Evolutionary conservation across 164 flowering plant genomes (phyloP).

Genomic region (Piper longum): DNA sequence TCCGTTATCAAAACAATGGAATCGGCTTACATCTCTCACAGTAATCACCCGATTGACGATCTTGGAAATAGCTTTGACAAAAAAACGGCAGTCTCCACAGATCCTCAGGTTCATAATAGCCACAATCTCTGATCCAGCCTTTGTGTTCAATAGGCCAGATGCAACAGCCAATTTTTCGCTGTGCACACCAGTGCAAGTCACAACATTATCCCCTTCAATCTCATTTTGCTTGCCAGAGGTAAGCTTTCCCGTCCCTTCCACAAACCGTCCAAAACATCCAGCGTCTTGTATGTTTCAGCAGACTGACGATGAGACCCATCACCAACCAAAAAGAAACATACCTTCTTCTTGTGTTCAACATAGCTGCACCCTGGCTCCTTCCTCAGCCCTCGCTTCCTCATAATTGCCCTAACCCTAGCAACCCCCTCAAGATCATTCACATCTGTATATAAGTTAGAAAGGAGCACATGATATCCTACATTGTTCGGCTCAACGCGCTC

Average conservation of each 20-base stretch:
- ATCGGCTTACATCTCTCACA: slow-evolving; percentile 77
- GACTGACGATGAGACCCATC: slow-evolving; percentile 52
- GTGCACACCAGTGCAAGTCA: slow-evolving; percentile 29
- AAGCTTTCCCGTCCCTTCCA: slow-evolving; percentile 11
- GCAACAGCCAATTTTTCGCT: slow-evolving; percentile 81
- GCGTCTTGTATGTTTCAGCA: slow-evolving; percentile 41
- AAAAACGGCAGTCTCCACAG: slow-evolving; percentile 65
- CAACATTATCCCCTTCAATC: slow-evolving; percentile 12
- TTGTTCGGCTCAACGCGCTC: too few species aligned
- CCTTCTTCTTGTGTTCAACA: slow-evolving; percentile 45
- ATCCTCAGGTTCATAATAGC: slow-evolving; percentile 79
- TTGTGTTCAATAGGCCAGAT: slow-evolving; percentile 50
- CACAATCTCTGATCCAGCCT: slow-evolving; percentile 42
- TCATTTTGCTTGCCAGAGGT: slow-evolving; percentile 6
- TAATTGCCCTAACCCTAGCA: slow-evolving; percentile 43
- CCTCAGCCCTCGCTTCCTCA: slow-evolving; percentile 51
- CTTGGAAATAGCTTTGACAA: slow-evolving; percentile 58
- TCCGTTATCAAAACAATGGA: slow-evolving; percentile 74
- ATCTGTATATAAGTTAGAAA: slow-evolving; percentile 64
- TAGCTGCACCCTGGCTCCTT: slow-evolving; percentile 87
- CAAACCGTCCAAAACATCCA: slow-evolving; percentile 42
- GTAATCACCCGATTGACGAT: slow-evolving; percentile 47
- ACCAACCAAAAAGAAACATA: slow-evolving; percentile 58
- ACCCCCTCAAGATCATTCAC: slow-evolving; percentile 40
- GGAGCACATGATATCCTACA: slow-evolving; percentile 69